phyloP scores from a whole-genome alignment of 2,329 filamentous ascomycete species.

The Dothidotthia symphoricarpi region DNA sequence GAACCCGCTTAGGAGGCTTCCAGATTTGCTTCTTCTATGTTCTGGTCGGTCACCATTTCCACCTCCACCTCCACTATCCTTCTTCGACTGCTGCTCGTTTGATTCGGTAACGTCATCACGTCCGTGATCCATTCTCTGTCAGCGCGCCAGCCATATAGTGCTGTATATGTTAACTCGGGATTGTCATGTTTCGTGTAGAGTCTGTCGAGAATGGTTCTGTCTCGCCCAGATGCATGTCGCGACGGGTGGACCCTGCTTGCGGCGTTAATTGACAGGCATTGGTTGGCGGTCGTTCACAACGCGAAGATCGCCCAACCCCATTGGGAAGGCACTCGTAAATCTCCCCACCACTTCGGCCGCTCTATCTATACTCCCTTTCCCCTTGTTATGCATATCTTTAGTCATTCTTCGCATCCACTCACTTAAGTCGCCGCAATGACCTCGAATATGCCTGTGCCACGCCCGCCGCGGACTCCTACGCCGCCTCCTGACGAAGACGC shows the following conservation, averaged over 20 bases:
- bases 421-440: slow-evolving; percentile 51
- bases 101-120: not conserved
- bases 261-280: slow-evolving; percentile 16
- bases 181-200: slow-evolving; percentile 19
- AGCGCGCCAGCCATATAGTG: slow-evolving; percentile 15
- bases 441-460: slow-evolving; percentile 57
- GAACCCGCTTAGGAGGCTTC: slow-evolving; percentile 66
- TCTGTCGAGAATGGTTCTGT: slow-evolving; percentile 11
- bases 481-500: slow-evolving; percentile 56
- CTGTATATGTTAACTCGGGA: slow-evolving; percentile 8
- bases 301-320: slow-evolving; percentile 17
- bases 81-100: not conserved
- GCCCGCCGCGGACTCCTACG: slow-evolving; percentile 63
- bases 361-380: not conserved
- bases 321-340: slow-evolving; percentile 20
- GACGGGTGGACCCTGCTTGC: slow-evolving; percentile 15
- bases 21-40: slow-evolving; percentile 58
- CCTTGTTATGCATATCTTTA: slow-evolving; percentile 13
- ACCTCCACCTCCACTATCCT: not conserved
- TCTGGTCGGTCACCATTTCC: slow-evolving; percentile 3
- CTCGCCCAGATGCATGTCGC: slow-evolving; percentile 7
- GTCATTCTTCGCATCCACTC: slow-evolving; percentile 20
- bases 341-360: slow-evolving; percentile 21
- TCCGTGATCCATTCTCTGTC: slow-evolving; percentile 27
- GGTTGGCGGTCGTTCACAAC: slow-evolving; percentile 11